Evolutionary conservation across 371 early-diverging fungal genomes (phyloP), one percentile per base, ranked within the genome.

Genomic region (Entomophthora muscae): DNA sequence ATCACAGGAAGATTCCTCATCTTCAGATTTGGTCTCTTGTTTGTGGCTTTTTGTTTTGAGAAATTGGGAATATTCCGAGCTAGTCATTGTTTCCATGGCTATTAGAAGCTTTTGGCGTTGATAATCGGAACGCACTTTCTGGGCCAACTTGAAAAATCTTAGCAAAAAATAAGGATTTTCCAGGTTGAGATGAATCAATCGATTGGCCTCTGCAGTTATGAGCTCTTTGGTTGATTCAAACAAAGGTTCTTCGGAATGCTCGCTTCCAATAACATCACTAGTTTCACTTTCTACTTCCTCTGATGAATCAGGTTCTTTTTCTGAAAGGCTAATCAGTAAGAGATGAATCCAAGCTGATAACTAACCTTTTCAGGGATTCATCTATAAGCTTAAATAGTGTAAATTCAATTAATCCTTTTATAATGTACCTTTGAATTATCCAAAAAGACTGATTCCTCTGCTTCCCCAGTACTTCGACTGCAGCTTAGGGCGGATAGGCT

Each of bases 61-160:
- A 21, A 55, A 27, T 55, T 26, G 3, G 10, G 10, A 55, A 21
- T 55, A 55, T 27, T 55, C 55, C 22, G 55, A 27, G 55, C 22
- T 55, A 10, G 55, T 55, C 28, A 55, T 55, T 3, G 55, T 55
- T 55, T 55, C 55, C 55, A 55, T 24, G 21, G 28, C 3, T n/a
- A 55, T 24, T 21, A 55, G 21, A 55, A 55, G 55, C 21, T 55
- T n/a, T 55, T 55, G 55, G 21, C 55, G 55, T 26, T 27, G 55
- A 27, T 55, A 55, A 27, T 55, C 55, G 3, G 55, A 24, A 3
- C 28, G 55, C 12, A 55, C 26, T 55, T 55, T 55, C 28, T 55
- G 55, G 28, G 55, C 55, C 26, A 55, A 55, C 55, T 55, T 55
- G 55, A 55, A 55, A 27, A 55, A 55, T 21, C 55, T n/a, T 55